Evolutionary conservation across 2,329 filamentous ascomycete species (phyloP).

Genomic region (Xylariaceae sp.): DNA sequence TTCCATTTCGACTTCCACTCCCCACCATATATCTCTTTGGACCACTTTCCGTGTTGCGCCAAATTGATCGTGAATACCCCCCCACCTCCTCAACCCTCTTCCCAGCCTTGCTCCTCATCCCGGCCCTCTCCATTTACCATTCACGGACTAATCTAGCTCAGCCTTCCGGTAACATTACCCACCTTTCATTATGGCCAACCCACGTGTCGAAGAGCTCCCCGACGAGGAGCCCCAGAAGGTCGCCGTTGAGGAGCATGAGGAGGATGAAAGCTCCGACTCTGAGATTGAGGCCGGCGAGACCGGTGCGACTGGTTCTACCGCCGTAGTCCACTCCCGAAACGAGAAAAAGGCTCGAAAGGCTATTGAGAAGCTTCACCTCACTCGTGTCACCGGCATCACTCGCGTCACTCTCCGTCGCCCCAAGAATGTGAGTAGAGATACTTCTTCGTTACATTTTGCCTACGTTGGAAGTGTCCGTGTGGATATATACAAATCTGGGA

Average conservation of each 20-base stretch:
- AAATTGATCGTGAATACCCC: not conserved
- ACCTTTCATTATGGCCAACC: constrained; percentile 71
- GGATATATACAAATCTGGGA: not conserved
- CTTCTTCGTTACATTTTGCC: not conserved
- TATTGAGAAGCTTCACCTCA: constrained; percentile 96
- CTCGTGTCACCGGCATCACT: constrained; percentile 94
- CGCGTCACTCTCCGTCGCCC: constrained; percentile 95
- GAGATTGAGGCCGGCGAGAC: constrained; percentile 66
- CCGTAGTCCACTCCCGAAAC: constrained; percentile 95
- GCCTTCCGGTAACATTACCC: not conserved
- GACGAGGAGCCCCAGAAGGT: constrained; percentile 82
- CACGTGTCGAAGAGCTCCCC: constrained; percentile 93
- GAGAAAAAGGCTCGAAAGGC: constrained; percentile 99
- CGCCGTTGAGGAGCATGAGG: constrained; percentile 68
- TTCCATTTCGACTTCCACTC: not conserved
- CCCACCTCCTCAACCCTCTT: not conserved
- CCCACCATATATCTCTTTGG: not conserved
- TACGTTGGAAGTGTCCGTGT: not conserved
- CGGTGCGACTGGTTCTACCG: constrained; percentile 73
- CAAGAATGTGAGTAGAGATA: constrained; percentile 78
- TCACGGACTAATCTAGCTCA: constrained; percentile 3
- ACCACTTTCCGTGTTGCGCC: constrained; percentile 4
- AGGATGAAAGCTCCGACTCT: constrained; percentile 64
- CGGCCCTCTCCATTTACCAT: constrained; percentile 7
- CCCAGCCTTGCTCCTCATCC: constrained; percentile 14